Conservation (phyloP, 148 eudicot genomes). For the Fagopyrum homotropicum region DNA sequence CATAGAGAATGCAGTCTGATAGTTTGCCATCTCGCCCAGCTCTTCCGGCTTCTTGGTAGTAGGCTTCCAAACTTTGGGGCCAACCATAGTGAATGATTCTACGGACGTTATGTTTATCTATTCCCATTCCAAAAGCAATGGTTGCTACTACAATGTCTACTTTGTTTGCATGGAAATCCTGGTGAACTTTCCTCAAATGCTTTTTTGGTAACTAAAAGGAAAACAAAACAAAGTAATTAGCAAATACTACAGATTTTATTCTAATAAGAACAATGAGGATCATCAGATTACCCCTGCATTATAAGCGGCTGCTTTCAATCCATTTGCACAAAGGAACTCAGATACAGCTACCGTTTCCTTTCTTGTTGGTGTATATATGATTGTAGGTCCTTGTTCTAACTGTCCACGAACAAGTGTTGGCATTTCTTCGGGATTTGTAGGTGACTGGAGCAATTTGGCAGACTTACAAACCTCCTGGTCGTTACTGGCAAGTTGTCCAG, state of each 20-base stretch:
- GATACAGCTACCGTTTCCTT: slow-evolving; percentile 59
- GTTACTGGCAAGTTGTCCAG: slow-evolving; percentile 32
- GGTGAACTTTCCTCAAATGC: slow-evolving; percentile 76
- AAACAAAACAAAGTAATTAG: neutral
- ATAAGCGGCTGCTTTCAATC: slow-evolving; percentile 86
- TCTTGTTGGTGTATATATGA: slow-evolving; percentile 80
- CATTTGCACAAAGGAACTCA: slow-evolving; percentile 48
- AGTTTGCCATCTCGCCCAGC: slow-evolving; percentile 87
- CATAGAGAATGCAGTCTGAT: slow-evolving; percentile 77
- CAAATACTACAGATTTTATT: neutral
- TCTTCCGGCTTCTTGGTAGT: slow-evolving; percentile 98
- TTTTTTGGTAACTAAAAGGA: slow-evolving; percentile 63
- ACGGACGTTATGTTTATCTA: slow-evolving; percentile 77
- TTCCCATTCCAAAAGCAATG: slow-evolving; percentile 95
- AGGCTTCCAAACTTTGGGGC: slow-evolving; percentile 97
- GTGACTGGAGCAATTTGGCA: slow-evolving; percentile 18
- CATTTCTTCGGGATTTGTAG: slow-evolving; percentile 23
- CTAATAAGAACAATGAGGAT: neutral
- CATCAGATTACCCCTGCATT: slow-evolving; percentile 54
- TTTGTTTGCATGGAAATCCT: slow-evolving; percentile 65
- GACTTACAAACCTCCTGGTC: slow-evolving; percentile 18
- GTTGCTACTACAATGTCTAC: slow-evolving; percentile 87
- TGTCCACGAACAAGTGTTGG: slow-evolving; percentile 21
- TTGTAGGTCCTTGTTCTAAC: slow-evolving; percentile 59
- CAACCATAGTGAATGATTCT: slow-evolving; percentile 90